A percentile compares a stretch with the other conserved stretches of the same genome.
Evolutionary conservation across 805 yeast species (phyloP).

Genomic region (Cyberlindnera mycetangii): DNA sequence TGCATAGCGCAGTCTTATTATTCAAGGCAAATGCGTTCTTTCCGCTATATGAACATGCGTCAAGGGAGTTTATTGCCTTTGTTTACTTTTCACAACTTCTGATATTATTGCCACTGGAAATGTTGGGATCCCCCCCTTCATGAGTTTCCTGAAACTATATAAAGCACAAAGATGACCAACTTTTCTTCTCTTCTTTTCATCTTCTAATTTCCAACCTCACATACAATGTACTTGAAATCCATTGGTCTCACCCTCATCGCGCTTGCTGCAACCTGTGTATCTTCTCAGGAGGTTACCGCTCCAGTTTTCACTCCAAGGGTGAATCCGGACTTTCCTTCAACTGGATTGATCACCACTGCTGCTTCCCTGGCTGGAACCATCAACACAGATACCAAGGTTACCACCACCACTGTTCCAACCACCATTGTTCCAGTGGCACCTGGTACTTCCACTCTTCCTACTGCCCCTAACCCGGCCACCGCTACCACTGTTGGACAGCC

Average conservation of each 20-base stretch:
- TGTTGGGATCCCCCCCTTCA: no score
- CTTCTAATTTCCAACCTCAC: no score
- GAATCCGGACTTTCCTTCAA: constrained; percentile 19
- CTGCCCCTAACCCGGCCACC: constrained; percentile 3
- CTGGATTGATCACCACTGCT: constrained; percentile 21
- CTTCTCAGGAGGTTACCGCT: constrained; percentile 9
- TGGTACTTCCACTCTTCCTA: not conserved
- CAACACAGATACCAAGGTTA: constrained; percentile 18
- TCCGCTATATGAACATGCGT: not conserved
- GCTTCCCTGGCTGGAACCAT: constrained; percentile 16
- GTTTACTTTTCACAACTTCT: not conserved
- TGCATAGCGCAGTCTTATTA: no score
- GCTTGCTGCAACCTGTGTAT: not conserved
- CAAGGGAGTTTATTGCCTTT: not conserved
- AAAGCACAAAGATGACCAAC: no score
- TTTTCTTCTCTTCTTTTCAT: not conserved
- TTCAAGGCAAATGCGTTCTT: no score
- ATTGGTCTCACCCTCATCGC: not conserved
- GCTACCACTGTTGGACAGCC: constrained; percentile 5
- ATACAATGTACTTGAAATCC: not conserved
- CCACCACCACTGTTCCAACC: constrained; percentile 9
- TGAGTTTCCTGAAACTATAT: no score
- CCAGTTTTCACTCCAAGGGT: constrained; percentile 18
- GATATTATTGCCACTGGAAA: no score
- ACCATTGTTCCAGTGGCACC: not conserved